Evolutionary conservation across 1,139 yeast genomes (phyloP).

Genomic region (Diutina scorzettiae): DNA sequence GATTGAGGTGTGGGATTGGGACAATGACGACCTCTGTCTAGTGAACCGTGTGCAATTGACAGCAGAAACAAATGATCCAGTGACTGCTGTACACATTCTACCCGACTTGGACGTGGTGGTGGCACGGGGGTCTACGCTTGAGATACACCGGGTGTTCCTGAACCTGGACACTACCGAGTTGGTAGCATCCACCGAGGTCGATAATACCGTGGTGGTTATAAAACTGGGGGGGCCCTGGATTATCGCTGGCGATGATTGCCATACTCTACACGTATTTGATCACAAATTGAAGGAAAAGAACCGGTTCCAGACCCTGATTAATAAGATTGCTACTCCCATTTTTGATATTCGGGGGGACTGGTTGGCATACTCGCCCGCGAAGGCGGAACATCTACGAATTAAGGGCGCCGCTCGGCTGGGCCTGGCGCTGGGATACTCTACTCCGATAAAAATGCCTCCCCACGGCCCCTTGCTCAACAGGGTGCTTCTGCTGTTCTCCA

Average conservation of each 20-base stretch:
- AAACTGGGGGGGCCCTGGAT: neutral
- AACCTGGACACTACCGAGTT: conserved; percentile 3
- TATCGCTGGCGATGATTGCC: conserved; percentile 14
- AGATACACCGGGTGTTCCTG: neutral
- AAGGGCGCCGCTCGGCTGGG: conserved; percentile 1
- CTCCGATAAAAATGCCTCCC: conserved; percentile 36
- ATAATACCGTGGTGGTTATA: neutral
- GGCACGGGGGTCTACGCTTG: neutral
- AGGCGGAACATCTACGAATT: conserved; percentile 17
- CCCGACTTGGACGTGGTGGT: neutral
- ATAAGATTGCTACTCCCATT: conserved; percentile 18
- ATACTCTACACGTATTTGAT: conserved; percentile 22
- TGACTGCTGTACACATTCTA: neutral
- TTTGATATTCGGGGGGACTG: conserved; percentile 41
- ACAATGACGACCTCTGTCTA: neutral
- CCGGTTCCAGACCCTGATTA: neutral
- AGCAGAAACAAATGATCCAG: neutral
- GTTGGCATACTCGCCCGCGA: conserved; percentile 37
- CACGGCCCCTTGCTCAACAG: conserved; percentile 34
- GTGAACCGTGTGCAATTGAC: neutral
- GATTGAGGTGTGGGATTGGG: conserved; percentile 45
- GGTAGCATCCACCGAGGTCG: neutral
- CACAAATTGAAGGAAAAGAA: conserved; percentile 9
- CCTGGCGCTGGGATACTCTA: conserved; percentile 8
- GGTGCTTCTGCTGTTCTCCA: conserved; percentile 36